Conservation (phyloP, 2,329 filamentous ascomycete species). For the Atkinsonella texensis region DNA sequence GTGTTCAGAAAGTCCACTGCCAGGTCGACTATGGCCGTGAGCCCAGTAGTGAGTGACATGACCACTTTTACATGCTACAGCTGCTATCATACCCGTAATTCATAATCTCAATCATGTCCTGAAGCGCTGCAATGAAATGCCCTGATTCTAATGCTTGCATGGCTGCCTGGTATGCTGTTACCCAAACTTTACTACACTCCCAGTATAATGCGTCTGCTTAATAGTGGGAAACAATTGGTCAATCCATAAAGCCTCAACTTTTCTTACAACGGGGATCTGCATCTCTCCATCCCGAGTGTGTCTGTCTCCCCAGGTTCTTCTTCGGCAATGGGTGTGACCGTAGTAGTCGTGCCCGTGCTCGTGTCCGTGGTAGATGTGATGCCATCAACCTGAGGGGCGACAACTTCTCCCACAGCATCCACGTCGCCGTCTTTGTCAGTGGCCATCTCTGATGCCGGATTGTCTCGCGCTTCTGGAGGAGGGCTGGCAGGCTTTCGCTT, state of each 20-base stretch:
- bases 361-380: not conserved
- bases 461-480: constrained; percentile 5
- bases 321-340: not conserved
- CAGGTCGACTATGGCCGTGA: too few relatives aligned
- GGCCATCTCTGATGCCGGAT: not conserved
- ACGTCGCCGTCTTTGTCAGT: constrained; percentile 16
- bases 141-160: not conserved
- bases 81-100: too few relatives aligned
- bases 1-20: not conserved
- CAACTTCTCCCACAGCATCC: constrained; percentile 5
- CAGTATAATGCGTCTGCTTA: not conserved
- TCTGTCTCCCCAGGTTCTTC: not conserved
- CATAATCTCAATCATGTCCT: too few relatives aligned
- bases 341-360: not conserved
- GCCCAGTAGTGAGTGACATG: too few relatives aligned
- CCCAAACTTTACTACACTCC: not conserved
- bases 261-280: not conserved
- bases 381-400: not conserved
- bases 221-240: not conserved
- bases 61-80: not conserved
- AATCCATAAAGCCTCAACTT: not conserved
- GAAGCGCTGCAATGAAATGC: not conserved
- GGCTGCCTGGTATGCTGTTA: not conserved
- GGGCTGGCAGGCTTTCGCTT: constrained; percentile 20
- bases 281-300: not conserved